These are phyloP conservation scores for Cucurbita moschata DNA, from an alignment of 306 rosid species.

Conservation along the genomic window DNA sequence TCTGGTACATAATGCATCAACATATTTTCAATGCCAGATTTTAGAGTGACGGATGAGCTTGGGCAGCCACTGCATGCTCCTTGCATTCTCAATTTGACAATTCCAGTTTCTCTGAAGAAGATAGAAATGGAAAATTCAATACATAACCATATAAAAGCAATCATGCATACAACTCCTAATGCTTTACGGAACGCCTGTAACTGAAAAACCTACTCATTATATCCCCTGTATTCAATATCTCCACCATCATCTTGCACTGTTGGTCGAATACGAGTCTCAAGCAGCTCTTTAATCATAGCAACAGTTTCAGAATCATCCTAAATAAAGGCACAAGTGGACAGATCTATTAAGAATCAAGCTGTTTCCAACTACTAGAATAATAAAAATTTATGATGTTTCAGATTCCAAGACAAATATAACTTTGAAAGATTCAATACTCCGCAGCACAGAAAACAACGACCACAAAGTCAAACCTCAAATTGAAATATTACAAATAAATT, in stretches of 20 bases:
- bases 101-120: constrained; percentile 59
- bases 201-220: constrained; percentile 40
- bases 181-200: background rate
- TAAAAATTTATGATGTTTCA: background rate
- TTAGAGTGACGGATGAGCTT: constrained; percentile 89
- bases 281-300: constrained; percentile 91
- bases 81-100: constrained; percentile 82
- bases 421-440: background rate
- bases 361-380: background rate
- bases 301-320: constrained; percentile 95
- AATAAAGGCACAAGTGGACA: background rate
- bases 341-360: background rate
- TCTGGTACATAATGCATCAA: constrained; percentile 97
- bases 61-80: constrained; percentile 99
- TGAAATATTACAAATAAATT: background rate
- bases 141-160: background rate
- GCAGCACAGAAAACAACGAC: background rate
- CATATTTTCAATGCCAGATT: constrained; percentile 98
- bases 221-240: constrained; percentile 73
- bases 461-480: background rate
- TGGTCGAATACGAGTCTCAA: constrained; percentile 93
- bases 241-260: constrained; percentile 98
- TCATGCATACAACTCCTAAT: background rate
- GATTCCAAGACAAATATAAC: background rate
- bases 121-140: background rate